Evolutionary conservation across 1,284 basidiomycete genomes (phyloP), one percentile per base, ranked within the genome.

Genomic region (Ceratobasidium sp.): DNA sequence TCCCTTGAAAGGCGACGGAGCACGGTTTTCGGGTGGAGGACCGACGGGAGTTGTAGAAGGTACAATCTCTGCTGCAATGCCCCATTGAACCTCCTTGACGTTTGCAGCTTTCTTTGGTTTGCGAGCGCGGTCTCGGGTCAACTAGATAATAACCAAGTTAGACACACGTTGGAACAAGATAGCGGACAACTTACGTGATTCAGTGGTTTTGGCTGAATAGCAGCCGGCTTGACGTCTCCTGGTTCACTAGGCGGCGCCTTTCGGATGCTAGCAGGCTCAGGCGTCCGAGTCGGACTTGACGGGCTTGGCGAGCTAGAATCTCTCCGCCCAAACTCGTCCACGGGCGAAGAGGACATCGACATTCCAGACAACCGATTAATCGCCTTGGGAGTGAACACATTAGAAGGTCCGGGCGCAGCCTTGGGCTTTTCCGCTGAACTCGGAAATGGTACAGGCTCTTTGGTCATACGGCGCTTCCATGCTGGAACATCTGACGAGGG

Each of bases 111-210:
- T 80, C 78, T 71, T 77, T 17, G 80, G 80, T 73, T 80, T 80
- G 6, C 79, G 77, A 54, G 80, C 80, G 65, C 80, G 79, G 61
- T 80, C 80, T n/a, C 78, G 65, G 48, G 80, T 81, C 28, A 78
- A 79, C 80, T 81, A 61, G 33, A 52, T 12, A 46, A 20, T 46
- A 40, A 48, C 13, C n/a, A 46, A n/a, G 7, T 76, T 28, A 68
- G 38, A 15, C 20, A 28, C 17, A 17, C 38, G 38, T 20, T 52
- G 42, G 7, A 23, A 26, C 33, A 33, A 23, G 44, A 50, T 28
- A 50, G 17, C 3, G 90, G 89, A 87, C 88, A 89, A 94, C 93
- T 91, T 90, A 94, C 93, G 91, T 94, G 93, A 85, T 89, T 91
- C 86, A 94, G 85, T 81, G 92, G 90, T 83, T 54, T 78, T 12